Percentiles rank a stretch among this genome's conserved stretches.
Conservation (phyloP, 1,284 basidiomycete genomes). For the Cystobasidium slooffiae region DNA sequence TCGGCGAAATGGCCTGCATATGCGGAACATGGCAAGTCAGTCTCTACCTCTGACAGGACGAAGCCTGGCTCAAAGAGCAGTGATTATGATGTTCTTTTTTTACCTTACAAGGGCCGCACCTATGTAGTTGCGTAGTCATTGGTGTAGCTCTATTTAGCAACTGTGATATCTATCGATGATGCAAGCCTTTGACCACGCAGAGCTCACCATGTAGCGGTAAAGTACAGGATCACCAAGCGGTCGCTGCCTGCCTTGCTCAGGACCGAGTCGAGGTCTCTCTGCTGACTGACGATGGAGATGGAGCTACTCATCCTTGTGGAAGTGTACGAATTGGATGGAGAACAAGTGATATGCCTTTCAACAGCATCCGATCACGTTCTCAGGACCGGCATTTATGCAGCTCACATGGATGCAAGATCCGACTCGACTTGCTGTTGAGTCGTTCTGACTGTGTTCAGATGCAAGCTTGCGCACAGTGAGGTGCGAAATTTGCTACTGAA, state of each 20-base stretch:
- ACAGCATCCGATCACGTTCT: no score
- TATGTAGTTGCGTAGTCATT: neutral
- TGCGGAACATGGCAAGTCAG: neutral
- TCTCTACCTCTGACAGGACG: neutral
- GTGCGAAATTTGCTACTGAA: no score
- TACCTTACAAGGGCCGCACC: constrained; percentile 37
- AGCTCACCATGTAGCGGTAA: constrained; percentile 31
- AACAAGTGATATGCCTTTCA: no score
- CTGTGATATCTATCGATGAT: neutral
- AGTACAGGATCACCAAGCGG: constrained; percentile 25
- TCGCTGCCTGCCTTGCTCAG: constrained; percentile 26
- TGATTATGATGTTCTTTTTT: neutral
- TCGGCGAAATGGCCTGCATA: constrained; percentile 37
- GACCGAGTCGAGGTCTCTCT: constrained; percentile 25
- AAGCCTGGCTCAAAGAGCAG: neutral
- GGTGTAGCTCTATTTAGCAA: neutral
- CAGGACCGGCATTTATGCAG: no score
- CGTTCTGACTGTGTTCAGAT: no score
- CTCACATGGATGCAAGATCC: no score
- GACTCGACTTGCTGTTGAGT: no score
- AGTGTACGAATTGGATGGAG: neutral
- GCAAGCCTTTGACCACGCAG: neutral
- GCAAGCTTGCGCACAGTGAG: no score
- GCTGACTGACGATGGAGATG: constrained; percentile 9
- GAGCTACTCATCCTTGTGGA: neutral